These are phyloP conservation scores for Suillus clintonianus DNA, from an alignment of 768 basidiomycete species.

Conservation along the genomic window DNA sequence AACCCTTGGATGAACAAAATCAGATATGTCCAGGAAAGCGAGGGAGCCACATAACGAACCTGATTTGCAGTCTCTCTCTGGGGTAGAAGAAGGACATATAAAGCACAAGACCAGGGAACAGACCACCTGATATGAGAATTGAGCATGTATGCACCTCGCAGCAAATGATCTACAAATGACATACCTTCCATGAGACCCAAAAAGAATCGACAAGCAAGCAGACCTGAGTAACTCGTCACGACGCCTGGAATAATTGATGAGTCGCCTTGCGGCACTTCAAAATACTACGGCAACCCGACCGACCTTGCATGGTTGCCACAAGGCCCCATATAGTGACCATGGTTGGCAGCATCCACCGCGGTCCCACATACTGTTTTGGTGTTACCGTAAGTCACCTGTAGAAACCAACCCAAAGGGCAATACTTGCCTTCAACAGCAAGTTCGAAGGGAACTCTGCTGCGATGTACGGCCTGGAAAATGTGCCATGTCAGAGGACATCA, in stretches of 20 bases:
- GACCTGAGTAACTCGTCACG: slow-evolving; percentile 51
- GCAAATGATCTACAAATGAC: not conserved
- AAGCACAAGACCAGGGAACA: slow-evolving; percentile 58
- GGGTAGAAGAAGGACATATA: slow-evolving; percentile 55
- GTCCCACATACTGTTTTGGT: slow-evolving; percentile 40
- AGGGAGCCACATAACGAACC: slow-evolving; percentile 5
- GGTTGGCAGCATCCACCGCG: slow-evolving; percentile 61
- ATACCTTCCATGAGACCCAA: slow-evolving; percentile 62
- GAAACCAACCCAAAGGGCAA: not conserved
- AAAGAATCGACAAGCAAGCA: slow-evolving; percentile 50
- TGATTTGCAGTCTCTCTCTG: slow-evolving; percentile 27
- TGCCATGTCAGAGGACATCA: slow-evolving; percentile 3
- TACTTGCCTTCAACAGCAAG: slow-evolving; percentile 48
- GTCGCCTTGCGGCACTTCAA: not conserved
- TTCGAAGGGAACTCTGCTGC: slow-evolving; percentile 63
- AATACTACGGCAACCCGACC: not conserved
- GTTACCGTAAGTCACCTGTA: not conserved
- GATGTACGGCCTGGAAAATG: slow-evolving; percentile 47
- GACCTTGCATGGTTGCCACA: slow-evolving; percentile 63
- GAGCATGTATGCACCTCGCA: not conserved
- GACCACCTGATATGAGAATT: slow-evolving; percentile 43
- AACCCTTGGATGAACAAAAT: slow-evolving; percentile 28
- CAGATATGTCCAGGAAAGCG: slow-evolving; percentile 4
- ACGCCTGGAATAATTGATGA: slow-evolving; percentile 33
- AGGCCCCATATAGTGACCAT: slow-evolving; percentile 72